These are phyloP conservation scores for Canavalia gladiata DNA, from an alignment of 306 rosid genomes.

Conservation along the genomic window DNA sequence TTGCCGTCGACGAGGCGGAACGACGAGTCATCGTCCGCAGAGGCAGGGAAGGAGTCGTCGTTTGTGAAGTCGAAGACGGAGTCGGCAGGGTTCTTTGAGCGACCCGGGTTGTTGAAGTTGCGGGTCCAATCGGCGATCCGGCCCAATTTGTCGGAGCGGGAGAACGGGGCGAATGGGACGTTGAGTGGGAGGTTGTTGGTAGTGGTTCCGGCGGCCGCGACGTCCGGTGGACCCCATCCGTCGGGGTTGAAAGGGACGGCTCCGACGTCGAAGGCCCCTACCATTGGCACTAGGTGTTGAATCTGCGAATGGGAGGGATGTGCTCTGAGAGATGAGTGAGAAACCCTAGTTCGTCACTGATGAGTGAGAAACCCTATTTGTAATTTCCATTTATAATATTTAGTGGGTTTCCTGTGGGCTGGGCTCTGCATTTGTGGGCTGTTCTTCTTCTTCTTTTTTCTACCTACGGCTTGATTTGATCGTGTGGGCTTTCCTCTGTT, in stretches of 20 bases:
- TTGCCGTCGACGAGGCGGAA: slow-evolving; percentile 90
- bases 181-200: slow-evolving; percentile 73
- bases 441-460: too few species aligned
- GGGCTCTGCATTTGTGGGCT: neutral
- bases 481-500: neutral
- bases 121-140: slow-evolving; percentile 95
- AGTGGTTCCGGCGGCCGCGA: slow-evolving; percentile 24
- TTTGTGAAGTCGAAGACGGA: slow-evolving; percentile 85
- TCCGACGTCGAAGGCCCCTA: slow-evolving; percentile 68
- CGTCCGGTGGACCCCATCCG: slow-evolving; percentile 94
- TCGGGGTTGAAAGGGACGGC: slow-evolving; percentile 83
- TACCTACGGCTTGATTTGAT: neutral
- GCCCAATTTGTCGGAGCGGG: slow-evolving; percentile 90
- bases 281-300: slow-evolving; percentile 38
- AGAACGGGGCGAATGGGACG: slow-evolving; percentile 90
- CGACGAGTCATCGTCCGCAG: slow-evolving; percentile 66
- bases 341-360: slow-evolving; percentile 31
- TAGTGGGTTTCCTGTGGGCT: neutral
- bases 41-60: slow-evolving; percentile 84
- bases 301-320: neutral
- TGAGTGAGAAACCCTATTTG: too few species aligned
- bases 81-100: slow-evolving; percentile 76
- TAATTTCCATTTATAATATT: too few species aligned
- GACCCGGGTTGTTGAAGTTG: slow-evolving; percentile 69
- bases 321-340: neutral